Conservation (phyloP, 768 basidiomycete species). For the Boletus reticuloceps region DNA sequence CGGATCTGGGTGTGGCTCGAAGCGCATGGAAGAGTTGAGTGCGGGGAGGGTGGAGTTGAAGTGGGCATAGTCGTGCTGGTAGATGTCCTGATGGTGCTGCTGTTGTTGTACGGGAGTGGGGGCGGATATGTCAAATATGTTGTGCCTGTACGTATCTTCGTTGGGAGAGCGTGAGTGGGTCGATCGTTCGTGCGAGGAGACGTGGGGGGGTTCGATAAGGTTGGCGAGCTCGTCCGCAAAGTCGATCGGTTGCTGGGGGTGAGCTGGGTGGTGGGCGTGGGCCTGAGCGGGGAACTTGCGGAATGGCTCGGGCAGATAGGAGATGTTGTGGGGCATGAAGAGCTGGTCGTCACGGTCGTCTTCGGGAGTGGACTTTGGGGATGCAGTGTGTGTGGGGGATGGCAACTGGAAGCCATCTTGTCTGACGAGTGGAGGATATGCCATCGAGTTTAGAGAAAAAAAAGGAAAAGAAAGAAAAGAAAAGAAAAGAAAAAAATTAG, state of each 20-base stretch:
- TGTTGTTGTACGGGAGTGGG: slow-evolving; percentile 36
- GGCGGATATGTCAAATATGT: slow-evolving; percentile 63
- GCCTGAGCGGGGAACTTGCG: slow-evolving; percentile 44
- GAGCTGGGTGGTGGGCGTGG: slow-evolving; percentile 14
- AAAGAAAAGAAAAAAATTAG: neutral
- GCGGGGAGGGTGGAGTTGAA: slow-evolving; percentile 53
- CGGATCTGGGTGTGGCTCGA: slow-evolving; percentile 43
- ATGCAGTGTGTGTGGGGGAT: slow-evolving; percentile 37
- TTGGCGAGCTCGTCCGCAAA: slow-evolving; percentile 67
- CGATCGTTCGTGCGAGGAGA: slow-evolving; percentile 40
- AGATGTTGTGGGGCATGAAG: slow-evolving; percentile 44
- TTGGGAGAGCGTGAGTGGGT: slow-evolving; percentile 41
- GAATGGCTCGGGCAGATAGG: slow-evolving; percentile 53
- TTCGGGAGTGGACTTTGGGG: slow-evolving; percentile 28
- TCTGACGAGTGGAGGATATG: slow-evolving; percentile 41
- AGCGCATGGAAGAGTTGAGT: slow-evolving; percentile 51
- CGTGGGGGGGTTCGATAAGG: slow-evolving; percentile 44
- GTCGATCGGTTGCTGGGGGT: slow-evolving; percentile 39
- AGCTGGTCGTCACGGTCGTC: slow-evolving; percentile 31
- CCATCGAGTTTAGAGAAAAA: slow-evolving; percentile 12
- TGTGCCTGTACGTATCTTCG: slow-evolving; percentile 47
- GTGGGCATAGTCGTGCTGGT: slow-evolving; percentile 35
- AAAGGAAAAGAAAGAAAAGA: too few species aligned
- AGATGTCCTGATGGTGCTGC: slow-evolving; percentile 29
- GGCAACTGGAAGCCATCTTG: slow-evolving; percentile 75